Percentiles rank a stretch among this genome's conserved stretches.
Evolutionary conservation across 257 asterid species (phyloP).

Genomic region (Cinchona pubescens): DNA sequence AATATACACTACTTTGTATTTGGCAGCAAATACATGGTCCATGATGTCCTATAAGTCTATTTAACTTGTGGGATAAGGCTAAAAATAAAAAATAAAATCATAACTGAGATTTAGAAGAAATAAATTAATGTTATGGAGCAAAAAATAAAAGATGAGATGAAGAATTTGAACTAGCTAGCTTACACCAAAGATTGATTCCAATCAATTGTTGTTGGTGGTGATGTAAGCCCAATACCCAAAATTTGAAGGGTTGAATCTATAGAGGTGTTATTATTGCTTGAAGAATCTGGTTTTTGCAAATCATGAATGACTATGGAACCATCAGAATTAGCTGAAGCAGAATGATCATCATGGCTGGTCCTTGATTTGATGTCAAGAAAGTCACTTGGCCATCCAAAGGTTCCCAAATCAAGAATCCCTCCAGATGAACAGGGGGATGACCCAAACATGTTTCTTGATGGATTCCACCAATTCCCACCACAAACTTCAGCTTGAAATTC

Average conservation of each 20-base stretch:
- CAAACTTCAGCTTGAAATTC: conserved; percentile 56
- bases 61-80: conserved; percentile 1
- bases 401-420: conserved; percentile 34
- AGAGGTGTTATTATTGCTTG: conserved; percentile 3
- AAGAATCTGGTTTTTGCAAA: conserved; percentile 25
- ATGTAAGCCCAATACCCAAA: conserved; percentile 26
- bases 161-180: conserved; percentile 22
- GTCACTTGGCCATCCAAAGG: conserved; percentile 46
- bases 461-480: conserved; percentile 65
- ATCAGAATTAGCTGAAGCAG: conserved; percentile 46
- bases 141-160: background rate
- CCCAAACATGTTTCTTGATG: conserved; percentile 46
- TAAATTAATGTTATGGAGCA: conserved; percentile 1
- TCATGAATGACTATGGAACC: conserved; percentile 39
- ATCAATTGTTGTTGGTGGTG: conserved; percentile 26
- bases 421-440: conserved; percentile 51
- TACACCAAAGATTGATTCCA: conserved; percentile 58
- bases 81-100: background rate
- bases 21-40: conserved; percentile 23
- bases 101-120: conserved; percentile 16
- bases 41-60: too few species aligned
- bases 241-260: conserved; percentile 27
- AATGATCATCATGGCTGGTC: conserved; percentile 43
- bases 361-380: conserved; percentile 32
- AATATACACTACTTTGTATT: conserved; percentile 13